These are phyloP conservation scores for Fusarium sp. DNA, from an alignment of 2,329 filamentous ascomycete genomes.

Conservation along the genomic window DNA sequence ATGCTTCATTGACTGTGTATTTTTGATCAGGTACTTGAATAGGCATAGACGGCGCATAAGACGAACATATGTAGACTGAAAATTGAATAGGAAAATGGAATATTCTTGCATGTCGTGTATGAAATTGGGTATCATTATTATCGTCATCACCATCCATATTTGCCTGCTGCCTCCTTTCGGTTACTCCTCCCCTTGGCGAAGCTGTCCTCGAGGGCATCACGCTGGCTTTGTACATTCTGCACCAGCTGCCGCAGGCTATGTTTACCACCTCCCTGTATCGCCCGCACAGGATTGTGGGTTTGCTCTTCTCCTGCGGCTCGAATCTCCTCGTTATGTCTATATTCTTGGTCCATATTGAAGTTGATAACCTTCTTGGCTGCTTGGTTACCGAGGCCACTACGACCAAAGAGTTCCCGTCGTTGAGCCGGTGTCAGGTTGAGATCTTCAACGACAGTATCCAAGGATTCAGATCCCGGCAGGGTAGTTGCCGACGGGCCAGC, in stretches of 20 bases:
- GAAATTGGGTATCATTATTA: constrained; percentile 44
- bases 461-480: constrained; percentile 59
- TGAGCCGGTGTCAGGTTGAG: constrained; percentile 82
- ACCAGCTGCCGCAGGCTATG: constrained; percentile 90
- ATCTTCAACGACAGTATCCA: constrained; percentile 78
- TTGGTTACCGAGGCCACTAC: constrained; percentile 58
- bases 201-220: constrained; percentile 89
- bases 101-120: constrained; percentile 22
- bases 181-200: constrained; percentile 85
- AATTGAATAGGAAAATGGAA: constrained; percentile 6
- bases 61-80: not conserved
- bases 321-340: constrained; percentile 83
- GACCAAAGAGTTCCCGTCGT: constrained; percentile 86
- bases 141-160: constrained; percentile 78
- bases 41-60: constrained; percentile 21
- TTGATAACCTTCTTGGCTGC: constrained; percentile 73
- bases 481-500: constrained; percentile 48
- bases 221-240: constrained; percentile 82
- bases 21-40: constrained; percentile 20
- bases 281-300: constrained; percentile 84
- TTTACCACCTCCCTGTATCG: constrained; percentile 80
- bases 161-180: constrained; percentile 81
- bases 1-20: constrained; percentile 12
- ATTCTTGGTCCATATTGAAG: constrained; percentile 91
- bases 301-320: constrained; percentile 76